Conservation (phyloP, 2,329 filamentous ascomycete genomes). For the Xylaria sp. region DNA sequence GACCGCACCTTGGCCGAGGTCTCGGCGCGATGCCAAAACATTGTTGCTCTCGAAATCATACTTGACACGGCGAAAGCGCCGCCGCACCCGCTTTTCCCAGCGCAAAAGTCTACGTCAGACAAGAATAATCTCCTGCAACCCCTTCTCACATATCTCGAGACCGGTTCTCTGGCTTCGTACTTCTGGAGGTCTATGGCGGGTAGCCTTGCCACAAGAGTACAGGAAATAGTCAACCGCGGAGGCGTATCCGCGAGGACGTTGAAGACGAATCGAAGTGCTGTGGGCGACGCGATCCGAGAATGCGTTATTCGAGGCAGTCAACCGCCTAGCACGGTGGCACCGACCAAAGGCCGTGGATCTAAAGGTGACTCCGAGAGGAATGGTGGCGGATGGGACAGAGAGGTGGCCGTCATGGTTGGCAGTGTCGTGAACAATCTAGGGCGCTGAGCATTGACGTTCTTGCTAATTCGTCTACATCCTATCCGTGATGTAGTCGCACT, state of each 20-base stretch:
- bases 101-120: constrained; percentile 43
- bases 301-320: constrained; percentile 84
- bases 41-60: constrained; percentile 86
- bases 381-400: constrained; percentile 80
- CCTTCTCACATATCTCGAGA: constrained; percentile 83
- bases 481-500: neutral
- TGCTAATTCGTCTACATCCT: neutral
- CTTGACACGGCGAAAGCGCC: constrained; percentile 76
- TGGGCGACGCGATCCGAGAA: constrained; percentile 81
- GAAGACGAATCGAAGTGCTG: constrained; percentile 76
- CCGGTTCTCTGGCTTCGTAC: constrained; percentile 85
- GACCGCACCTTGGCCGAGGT: constrained; percentile 86
- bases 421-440: constrained; percentile 74
- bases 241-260: constrained; percentile 87
- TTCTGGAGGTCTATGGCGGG: constrained; percentile 93
- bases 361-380: constrained; percentile 58
- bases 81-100: constrained; percentile 71
- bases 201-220: constrained; percentile 78
- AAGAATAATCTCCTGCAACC: constrained; percentile 72
- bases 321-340: constrained; percentile 66
- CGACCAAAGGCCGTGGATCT: constrained; percentile 55
- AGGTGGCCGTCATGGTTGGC: constrained; percentile 94
- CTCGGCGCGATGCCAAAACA: constrained; percentile 85
- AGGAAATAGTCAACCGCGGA: constrained; percentile 84
- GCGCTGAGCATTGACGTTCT: constrained; percentile 47